Conservation (phyloP, 352 stramenopile species). For the Saprolegnia parasitica region DNA sequence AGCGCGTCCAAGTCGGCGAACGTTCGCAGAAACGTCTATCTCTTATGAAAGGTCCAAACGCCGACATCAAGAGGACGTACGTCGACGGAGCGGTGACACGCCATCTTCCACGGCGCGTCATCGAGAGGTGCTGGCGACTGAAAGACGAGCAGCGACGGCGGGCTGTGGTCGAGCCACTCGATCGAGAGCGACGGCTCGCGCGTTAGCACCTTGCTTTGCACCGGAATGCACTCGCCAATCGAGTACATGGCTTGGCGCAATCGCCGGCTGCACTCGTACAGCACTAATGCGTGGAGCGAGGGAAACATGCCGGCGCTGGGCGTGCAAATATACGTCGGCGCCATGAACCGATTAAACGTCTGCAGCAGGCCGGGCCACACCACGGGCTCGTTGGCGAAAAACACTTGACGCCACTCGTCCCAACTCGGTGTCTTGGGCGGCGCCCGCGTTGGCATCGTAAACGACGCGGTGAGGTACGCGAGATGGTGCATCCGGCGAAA, state of each 20-base stretch:
- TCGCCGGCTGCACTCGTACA: slow-evolving; percentile 58
- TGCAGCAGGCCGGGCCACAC: slow-evolving; percentile 71
- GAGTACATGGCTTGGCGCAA: slow-evolving; percentile 45
- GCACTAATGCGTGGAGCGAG: slow-evolving; percentile 52
- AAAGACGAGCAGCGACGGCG: slow-evolving; percentile 8
- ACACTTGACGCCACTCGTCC: not conserved
- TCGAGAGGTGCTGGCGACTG: not conserved
- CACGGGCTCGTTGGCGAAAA: slow-evolving; percentile 40
- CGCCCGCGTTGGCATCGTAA: not conserved
- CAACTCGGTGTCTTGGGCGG: slow-evolving; percentile 27
- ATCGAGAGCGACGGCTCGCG: not conserved
- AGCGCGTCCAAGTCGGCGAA: slow-evolving; percentile 53
- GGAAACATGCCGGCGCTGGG: slow-evolving; percentile 35
- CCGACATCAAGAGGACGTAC: not conserved
- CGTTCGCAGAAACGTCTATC: not conserved
- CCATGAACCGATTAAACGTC: slow-evolving; percentile 52
- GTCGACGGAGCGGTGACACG: not conserved
- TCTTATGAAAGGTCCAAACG: not conserved
- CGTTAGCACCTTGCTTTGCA: not conserved
- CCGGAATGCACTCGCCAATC: not conserved
- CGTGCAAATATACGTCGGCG: slow-evolving; percentile 28
- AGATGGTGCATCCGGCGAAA: slow-evolving; percentile 68
- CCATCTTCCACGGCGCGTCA: no score
- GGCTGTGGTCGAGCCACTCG: slow-evolving; percentile 13
- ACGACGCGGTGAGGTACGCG: slow-evolving; percentile 47